Evolutionary conservation across 768 basidiomycete genomes (phyloP).

Genomic region (Piloderma croceum): DNA sequence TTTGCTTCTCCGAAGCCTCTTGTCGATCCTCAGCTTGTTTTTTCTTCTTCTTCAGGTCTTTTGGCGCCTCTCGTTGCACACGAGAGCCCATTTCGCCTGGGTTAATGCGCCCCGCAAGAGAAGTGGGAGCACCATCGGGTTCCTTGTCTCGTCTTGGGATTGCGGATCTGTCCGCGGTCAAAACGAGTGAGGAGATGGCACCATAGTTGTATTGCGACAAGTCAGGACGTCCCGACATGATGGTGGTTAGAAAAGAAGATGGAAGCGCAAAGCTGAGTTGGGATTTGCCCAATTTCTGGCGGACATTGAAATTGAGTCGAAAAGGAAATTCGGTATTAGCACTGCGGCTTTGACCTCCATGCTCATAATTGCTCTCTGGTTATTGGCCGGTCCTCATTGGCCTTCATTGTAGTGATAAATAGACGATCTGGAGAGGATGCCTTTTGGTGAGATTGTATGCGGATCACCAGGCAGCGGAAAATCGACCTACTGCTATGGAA

Average conservation of each 20-base stretch:
- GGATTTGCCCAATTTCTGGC: too few species aligned
- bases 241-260: too few species aligned
- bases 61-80: constrained; percentile 74
- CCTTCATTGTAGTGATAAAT: too few species aligned
- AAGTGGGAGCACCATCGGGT: constrained; percentile 93
- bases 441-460: constrained; percentile 83
- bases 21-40: constrained; percentile 66
- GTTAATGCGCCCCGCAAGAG: constrained; percentile 87
- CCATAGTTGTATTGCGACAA: constrained; percentile 93
- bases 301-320: too few species aligned
- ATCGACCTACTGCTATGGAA: constrained; percentile 84
- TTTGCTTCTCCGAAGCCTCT: constrained; percentile 53
- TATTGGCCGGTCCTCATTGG: too few species aligned
- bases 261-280: too few species aligned
- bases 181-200: constrained; percentile 88
- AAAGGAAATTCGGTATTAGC: too few species aligned
- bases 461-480: constrained; percentile 85
- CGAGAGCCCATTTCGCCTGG: constrained; percentile 91
- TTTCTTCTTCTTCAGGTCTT: constrained; percentile 91
- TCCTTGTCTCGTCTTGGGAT: constrained; percentile 88
- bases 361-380: too few species aligned
- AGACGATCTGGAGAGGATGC: too few species aligned
- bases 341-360: too few species aligned
- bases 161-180: constrained; percentile 82
- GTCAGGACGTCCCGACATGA: constrained; percentile 51